Evolutionary conservation across 1,284 basidiomycete genomes (phyloP), one percentile per base, ranked within the genome.

Genomic region (Vanrija humicola): DNA sequence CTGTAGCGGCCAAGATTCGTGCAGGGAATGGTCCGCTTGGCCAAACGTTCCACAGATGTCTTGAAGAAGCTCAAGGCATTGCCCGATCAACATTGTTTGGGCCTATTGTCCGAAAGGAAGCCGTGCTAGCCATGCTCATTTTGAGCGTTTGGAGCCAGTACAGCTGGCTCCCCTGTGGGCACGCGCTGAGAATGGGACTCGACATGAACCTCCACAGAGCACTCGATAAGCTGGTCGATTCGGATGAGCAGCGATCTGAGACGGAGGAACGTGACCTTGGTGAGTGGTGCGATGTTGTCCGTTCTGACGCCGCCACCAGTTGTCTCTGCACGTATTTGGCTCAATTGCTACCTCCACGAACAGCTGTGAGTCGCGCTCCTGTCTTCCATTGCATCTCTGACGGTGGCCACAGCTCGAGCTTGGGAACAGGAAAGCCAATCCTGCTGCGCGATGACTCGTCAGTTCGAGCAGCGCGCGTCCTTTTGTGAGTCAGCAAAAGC

Each of bases 1-100:
- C 92, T 23, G 86, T 96, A 45, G 91, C 90, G 43, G 85, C 87
- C 58, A 94, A 92, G 74, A 91, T 96, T 64, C 84, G 90, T 63
- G 89, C 88, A 61, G 92, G 91, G 10, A 92, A 88, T 65, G 88
- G 89, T 53, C 86, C 87, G 21, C 83, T 91, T 21, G 86, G 84
- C 50, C 81, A 86, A 28, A 88, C 90, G 1, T 94, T 93, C 75
- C 92, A 92, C 78, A 86, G 86, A 68, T 90, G 89, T 69, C 81
- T 95, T 45, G 90, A 94, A 70, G 91, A 95, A 76, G 91, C 91
- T 6, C 91, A 95, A 73, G 90, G 90, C 44, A 94, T 95, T 62
- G 93, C 92, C 39, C 84, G 91, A 43, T 91, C 89, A 16, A 92
- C 90, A 12, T 80, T 96, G 48, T 95, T 95, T 69, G 90, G 90